Evolutionary conservation across 345 rosid genomes (phyloP).

Genomic region (Psidium friedrichsthalianum): DNA sequence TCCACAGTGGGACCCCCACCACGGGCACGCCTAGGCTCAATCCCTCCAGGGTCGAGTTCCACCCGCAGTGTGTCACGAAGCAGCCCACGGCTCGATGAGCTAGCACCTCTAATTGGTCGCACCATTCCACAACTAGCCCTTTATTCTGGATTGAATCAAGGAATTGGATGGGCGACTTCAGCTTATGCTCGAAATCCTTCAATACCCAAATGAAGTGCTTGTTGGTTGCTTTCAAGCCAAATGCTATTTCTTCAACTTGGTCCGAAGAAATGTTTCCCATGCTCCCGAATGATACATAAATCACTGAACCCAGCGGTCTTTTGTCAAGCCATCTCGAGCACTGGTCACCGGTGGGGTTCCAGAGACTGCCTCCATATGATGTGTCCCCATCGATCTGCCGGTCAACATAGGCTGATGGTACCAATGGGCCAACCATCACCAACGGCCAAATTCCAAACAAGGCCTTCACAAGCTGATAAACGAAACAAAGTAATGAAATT

Average conservation of each 20-base stretch:
- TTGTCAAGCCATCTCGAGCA: conserved; percentile 30
- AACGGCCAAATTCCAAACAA: conserved; percentile 23
- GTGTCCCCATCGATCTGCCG: conserved; percentile 24
- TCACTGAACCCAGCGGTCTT: conserved; percentile 14
- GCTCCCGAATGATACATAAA: conserved; percentile 50
- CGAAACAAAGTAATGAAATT: not conserved
- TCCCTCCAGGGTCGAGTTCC: conserved; percentile 41
- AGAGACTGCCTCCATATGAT: conserved; percentile 26
- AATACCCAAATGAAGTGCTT: conserved; percentile 27
- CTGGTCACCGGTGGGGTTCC: conserved; percentile 8
- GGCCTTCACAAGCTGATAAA: conserved; percentile 16
- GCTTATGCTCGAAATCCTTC: conserved; percentile 14
- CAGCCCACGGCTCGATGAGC: conserved; percentile 33
- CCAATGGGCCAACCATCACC: conserved; percentile 28
- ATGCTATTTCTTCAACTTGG: conserved; percentile 30
- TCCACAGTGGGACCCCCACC: conserved; percentile 24
- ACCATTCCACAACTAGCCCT: conserved; percentile 30
- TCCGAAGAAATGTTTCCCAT: conserved; percentile 17
- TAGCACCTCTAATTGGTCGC: conserved; percentile 38
- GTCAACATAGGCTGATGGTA: conserved; percentile 37
- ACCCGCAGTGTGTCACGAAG: conserved; percentile 37
- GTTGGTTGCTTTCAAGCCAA: conserved; percentile 27
- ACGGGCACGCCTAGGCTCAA: conserved; percentile 33
- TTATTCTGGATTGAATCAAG: conserved; percentile 3
- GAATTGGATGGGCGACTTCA: conserved; percentile 4